Evolutionary conservation across 2,329 filamentous ascomycete species (phyloP), one percentile per base, ranked within the genome.

Genomic region (Rutstroemia sp.): DNA sequence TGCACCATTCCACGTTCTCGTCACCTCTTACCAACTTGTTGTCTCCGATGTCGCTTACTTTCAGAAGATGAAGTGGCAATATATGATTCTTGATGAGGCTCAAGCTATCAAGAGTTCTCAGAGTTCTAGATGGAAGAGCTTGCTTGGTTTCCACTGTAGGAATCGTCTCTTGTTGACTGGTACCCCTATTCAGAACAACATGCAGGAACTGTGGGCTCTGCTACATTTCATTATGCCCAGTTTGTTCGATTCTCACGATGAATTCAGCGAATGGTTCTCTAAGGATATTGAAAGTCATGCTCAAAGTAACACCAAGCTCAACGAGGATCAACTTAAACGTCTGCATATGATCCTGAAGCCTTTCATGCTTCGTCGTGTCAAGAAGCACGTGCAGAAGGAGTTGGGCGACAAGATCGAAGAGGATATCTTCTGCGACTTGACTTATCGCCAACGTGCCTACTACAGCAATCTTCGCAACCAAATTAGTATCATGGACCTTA

Each of bases 141-240:
- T 99, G 62, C 79, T 99, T 48, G 88, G 87, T 51, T 97, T 97
- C 79, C 89, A 95, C 71, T 97, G 92, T 74, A 88, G 94, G 59
- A 99, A 97, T 73, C 85, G 94, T 63, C 81, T 99, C 48, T 77
- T 99, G 46, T 81, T 99, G 19, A 99, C 94, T 0, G 94, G 94
- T 75, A 99, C 94, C 0, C 94, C 94, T 2, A 97, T 99, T 63
- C 94, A 99, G 73, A 99, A 99, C 77, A 99, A 97, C 79, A 99
- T 99, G 94, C 94, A 97, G 73, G 92, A 99, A 73, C 75, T 99
- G 58, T 99, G 94, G 94, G 94, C 94, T 30, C 75, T 99, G 63
- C 79, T 99, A 19, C 94, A 99, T 79, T 99, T 99, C 76, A 97
- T 97, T 75, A 97, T 99, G 94, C 94, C 94, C n/a, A 96, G 90